A percentile compares a stretch with the other conserved stretches of the same genome.
Evolutionary conservation across 2,329 filamentous ascomycete genomes (phyloP).

Genomic region (Colletotrichum eleusines): DNA sequence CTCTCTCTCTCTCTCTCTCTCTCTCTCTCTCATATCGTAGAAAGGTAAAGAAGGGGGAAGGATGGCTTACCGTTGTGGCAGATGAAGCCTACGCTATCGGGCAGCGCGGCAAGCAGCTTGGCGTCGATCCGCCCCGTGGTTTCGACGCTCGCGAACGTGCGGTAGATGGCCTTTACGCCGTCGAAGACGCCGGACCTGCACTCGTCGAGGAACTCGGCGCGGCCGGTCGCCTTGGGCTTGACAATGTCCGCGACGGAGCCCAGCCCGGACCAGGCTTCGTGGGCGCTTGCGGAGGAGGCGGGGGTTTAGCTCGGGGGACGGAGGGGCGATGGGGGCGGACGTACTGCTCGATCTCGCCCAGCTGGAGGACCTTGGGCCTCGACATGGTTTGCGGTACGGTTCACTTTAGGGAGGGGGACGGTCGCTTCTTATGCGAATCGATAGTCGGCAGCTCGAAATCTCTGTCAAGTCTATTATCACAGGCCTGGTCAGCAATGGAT

Average conservation of each 20-base stretch:
- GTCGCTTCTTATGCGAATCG: neutral
- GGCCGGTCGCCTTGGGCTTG: conserved; percentile 69
- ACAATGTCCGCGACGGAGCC: conserved; percentile 74
- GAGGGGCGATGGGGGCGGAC: too few species aligned
- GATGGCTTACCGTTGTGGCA: conserved; percentile 67
- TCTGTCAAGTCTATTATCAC: neutral
- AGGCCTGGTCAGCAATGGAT: neutral
- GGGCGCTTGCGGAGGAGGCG: conserved; percentile 70
- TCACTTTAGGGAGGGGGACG: too few species aligned
- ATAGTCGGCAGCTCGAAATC: too few species aligned
- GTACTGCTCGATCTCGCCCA: conserved; percentile 56
- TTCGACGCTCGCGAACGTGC: conserved; percentile 74
- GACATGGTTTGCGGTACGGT: conserved; percentile 19
- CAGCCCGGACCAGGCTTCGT: conserved; percentile 73
- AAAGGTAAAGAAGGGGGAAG: neutral
- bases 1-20: too few species aligned
- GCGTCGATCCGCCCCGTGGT: conserved; percentile 78
- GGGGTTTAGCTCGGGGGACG: too few species aligned
- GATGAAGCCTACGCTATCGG: conserved; percentile 66
- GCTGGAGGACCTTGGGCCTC: conserved; percentile 53
- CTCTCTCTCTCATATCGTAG: too few species aligned
- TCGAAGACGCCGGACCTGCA: conserved; percentile 74
- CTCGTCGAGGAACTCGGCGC: conserved; percentile 77
- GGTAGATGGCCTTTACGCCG: conserved; percentile 73
- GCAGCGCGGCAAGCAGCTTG: conserved; percentile 73